These are phyloP conservation scores for Pascua guehoae DNA, from an alignment of 1,284 basidiomycete genomes.

Conservation along the genomic window DNA sequence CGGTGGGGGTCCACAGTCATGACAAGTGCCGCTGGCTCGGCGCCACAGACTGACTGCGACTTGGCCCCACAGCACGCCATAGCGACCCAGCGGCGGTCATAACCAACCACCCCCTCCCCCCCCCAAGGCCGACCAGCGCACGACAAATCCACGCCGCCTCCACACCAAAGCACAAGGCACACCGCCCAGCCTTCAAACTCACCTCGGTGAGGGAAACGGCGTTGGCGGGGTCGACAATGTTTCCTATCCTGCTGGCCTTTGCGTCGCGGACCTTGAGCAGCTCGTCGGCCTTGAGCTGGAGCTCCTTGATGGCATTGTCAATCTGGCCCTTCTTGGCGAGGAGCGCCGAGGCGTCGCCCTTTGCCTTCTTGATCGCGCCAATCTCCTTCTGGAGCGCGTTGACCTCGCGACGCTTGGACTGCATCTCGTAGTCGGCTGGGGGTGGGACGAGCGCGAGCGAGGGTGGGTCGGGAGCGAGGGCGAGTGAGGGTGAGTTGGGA, in stretches of 20 bases:
- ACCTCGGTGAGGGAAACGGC: slow-evolving; percentile 89
- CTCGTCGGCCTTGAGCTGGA: slow-evolving; percentile 74
- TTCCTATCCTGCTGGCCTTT: slow-evolving; percentile 80
- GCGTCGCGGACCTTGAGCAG: slow-evolving; percentile 62
- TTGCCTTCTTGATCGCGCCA: slow-evolving; percentile 88
- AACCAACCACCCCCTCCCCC: too few species aligned
- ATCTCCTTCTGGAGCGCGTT: slow-evolving; percentile 94
- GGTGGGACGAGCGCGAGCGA: not conserved
- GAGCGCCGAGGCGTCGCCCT: slow-evolving; percentile 83
- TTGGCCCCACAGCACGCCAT: too few species aligned
- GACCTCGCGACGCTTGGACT: slow-evolving; percentile 72
- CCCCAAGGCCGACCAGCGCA: too few species aligned
- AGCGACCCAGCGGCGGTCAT: too few species aligned
- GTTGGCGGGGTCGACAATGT: slow-evolving; percentile 83
- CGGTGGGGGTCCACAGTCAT: too few species aligned
- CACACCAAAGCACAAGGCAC: too few species aligned
- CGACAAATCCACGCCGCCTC: too few species aligned
- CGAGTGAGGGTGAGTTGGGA: not conserved
- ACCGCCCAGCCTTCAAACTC: slow-evolving; percentile 33
- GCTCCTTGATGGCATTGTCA: slow-evolving; percentile 66
- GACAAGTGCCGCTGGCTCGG: too few species aligned
- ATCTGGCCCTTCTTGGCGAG: slow-evolving; percentile 73
- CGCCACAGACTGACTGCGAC: too few species aligned
- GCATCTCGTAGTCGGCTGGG: slow-evolving; percentile 79
- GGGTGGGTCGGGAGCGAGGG: not conserved